Evolutionary conservation across 108 stramenopile species (phyloP), one percentile per base, ranked within the genome.

Genomic region (Cyclotella baltica): DNA sequence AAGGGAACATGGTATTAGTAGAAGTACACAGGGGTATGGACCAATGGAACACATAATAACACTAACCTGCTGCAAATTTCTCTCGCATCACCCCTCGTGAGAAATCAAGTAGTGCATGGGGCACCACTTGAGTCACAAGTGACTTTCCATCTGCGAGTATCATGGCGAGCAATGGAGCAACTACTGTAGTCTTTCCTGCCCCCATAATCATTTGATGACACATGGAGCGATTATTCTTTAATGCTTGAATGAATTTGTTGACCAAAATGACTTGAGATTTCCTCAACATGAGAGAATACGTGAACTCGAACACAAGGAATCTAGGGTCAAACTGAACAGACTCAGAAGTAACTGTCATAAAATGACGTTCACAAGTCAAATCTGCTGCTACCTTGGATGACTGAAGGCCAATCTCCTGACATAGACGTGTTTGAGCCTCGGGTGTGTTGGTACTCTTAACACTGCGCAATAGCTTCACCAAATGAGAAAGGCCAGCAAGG

Each of bases 181-280:
- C 98, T 37, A 99, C 98, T n/a, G 98, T 99, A 0, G 99, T 99
- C 78, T 99, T 99, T 37, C 99, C 99, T 5, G 98, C 98, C 27
- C 99, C 99, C 99, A 99, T 99, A 93, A 99, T 99, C 98, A 99
- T 99, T 87, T 99, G 98, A 76, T 98, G 96, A 59, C 98, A 97
- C 90, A 97, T 95, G 18, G 97, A 98, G 28, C 84, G 83, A 28
- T 88, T 85, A 29, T 88, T 80, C 56, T 83, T 71, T 28, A 95
- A 81, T 0, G 92, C 73, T 13, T 88, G 72, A 72, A 98, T 83
- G 75, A 99, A 97, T 43, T 96, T 96, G 77, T 97, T 92, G 27
- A 99, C 97, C 38, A 99, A 87, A 48, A 89, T 92, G 29, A 99
- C 97, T 87, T 99, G 99, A 29, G 96, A 91, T 70, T 97, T 92